phyloP scores from a whole-genome alignment of 495 filamentous ascomycete genomes.

The Friedmanniomyces endolithicus region DNA sequence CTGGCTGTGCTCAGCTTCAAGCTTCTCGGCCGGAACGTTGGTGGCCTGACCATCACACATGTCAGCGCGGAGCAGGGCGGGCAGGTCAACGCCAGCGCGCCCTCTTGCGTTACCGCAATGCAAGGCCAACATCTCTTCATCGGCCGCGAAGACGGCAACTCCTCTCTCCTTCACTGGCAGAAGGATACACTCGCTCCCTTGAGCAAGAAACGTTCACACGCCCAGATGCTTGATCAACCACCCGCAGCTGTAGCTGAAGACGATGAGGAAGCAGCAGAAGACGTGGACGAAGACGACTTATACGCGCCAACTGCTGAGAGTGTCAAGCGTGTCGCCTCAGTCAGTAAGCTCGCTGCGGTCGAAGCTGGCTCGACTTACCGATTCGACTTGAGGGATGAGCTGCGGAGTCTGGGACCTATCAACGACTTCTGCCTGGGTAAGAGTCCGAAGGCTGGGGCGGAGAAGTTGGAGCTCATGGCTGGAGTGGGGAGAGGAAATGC shows the following conservation, averaged over 20 bases:
- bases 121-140: constrained; percentile 65
- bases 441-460: background rate
- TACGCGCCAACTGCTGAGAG: constrained; percentile 42
- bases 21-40: constrained; percentile 86
- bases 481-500: constrained; percentile 56
- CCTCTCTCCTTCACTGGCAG: constrained; percentile 67
- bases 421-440: constrained; percentile 53
- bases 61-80: constrained; percentile 50
- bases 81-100: constrained; percentile 44
- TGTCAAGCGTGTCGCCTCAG: constrained; percentile 22
- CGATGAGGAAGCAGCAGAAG: background rate
- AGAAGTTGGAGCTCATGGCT: constrained; percentile 55
- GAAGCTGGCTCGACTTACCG: constrained; percentile 41
- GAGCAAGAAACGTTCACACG: constrained; percentile 37
- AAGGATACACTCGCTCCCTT: constrained; percentile 37
- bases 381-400: constrained; percentile 63
- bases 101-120: constrained; percentile 57
- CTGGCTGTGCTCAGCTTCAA: constrained; percentile 68
- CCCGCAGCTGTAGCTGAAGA: constrained; percentile 36
- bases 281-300: constrained; percentile 51
- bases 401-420: constrained; percentile 68
- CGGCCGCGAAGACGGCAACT: constrained; percentile 75
- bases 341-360: constrained; percentile 19
- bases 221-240: constrained; percentile 28
- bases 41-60: constrained; percentile 58